A percentile compares a stretch with the other conserved stretches of the same genome.
Conservation (phyloP, 257 asterid genomes). For the Cruciata laevipes region DNA sequence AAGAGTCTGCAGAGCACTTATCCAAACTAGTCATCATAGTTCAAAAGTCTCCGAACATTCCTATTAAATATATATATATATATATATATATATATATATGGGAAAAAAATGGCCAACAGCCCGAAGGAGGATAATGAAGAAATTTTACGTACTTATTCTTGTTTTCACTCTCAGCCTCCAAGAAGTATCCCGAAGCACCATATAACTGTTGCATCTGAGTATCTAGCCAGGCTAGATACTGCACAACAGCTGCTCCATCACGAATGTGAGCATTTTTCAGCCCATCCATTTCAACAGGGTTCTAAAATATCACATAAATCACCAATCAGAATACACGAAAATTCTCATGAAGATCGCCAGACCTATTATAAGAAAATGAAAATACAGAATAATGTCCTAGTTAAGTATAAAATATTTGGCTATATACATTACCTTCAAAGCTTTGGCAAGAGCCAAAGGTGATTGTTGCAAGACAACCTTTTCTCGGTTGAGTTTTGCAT, state of each 20-base stretch:
- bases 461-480: constrained; percentile 62
- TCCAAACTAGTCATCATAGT: neutral
- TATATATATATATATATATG: neutral
- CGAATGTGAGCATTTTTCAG: constrained; percentile 87
- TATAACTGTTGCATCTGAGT: constrained; percentile 82
- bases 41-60: neutral
- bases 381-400: neutral
- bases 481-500: constrained; percentile 59
- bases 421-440: constrained; percentile 60
- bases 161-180: constrained; percentile 34
- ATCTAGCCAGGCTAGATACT: constrained; percentile 88
- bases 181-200: constrained; percentile 92
- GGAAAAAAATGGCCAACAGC: neutral
- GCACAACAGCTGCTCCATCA: constrained; percentile 98
- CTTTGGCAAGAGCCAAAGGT: constrained; percentile 88
- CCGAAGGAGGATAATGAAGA: neutral
- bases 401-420: neutral
- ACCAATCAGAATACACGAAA: neutral
- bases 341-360: neutral
- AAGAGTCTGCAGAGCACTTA: too few species aligned
- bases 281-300: constrained; percentile 87
- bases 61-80: neutral
- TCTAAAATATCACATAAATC: constrained; percentile 40
- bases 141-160: constrained; percentile 44
- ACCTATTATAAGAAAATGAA: too few species aligned